Conservation (phyloP, 1,284 basidiomycete species). For the Caloboletus firmus region DNA sequence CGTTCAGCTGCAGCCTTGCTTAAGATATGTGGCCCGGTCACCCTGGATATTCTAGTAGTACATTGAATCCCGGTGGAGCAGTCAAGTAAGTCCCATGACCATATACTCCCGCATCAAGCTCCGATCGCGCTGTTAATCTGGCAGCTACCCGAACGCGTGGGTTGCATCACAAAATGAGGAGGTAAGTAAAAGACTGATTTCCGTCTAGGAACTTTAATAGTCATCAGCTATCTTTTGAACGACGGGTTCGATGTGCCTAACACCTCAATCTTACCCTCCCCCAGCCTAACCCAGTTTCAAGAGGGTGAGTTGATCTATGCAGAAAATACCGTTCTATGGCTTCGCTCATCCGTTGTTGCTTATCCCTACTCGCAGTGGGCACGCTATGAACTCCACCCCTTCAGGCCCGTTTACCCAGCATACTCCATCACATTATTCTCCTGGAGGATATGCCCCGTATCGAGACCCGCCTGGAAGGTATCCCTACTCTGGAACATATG, state of each 20-base stretch:
- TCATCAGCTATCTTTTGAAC: constrained; percentile 1
- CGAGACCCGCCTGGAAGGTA: constrained; percentile 29
- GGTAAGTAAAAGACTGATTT: not conserved
- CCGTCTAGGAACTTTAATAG: not conserved
- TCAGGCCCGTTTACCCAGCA: constrained; percentile 14
- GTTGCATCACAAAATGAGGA: not conserved
- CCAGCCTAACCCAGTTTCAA: too few relatives aligned
- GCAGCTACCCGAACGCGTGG: constrained; percentile 16
- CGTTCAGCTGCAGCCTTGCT: not conserved
- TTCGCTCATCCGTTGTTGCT: constrained; percentile 9
- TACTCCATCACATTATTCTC: constrained; percentile 38
- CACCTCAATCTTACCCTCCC: not conserved
- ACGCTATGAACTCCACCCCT: constrained; percentile 24
- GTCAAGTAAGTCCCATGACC: constrained; percentile 15
- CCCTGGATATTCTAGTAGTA: constrained; percentile 10
- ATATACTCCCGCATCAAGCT: not conserved
- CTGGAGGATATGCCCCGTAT: constrained; percentile 25
- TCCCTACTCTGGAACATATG: constrained; percentile 33
- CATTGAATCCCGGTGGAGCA: not conserved
- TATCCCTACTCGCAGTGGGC: constrained; percentile 36
- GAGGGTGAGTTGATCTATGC: too few relatives aligned
- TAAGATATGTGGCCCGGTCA: constrained; percentile 21
- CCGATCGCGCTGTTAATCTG: not conserved
- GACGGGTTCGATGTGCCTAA: not conserved
- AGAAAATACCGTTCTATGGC: too few relatives aligned